Evolutionary conservation across 257 asterid species (phyloP), one percentile per base, ranked within the genome.

Genomic region (Mentha longifolia): DNA sequence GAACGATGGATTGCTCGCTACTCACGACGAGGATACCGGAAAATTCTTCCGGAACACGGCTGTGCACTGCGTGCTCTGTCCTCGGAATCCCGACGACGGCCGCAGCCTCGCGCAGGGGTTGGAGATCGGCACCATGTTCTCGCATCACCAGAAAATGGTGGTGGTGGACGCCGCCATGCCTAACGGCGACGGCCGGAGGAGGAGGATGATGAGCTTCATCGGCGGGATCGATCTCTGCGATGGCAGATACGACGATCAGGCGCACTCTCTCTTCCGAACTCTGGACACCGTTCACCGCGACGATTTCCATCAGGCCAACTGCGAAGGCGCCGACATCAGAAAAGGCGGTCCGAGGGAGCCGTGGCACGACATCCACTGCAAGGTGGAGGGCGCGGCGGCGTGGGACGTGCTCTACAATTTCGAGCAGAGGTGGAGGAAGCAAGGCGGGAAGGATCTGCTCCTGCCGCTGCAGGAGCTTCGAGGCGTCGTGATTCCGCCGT

Each of bases 281-380:
- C 49, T 79, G 8, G 54, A 25, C 31, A 71, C 78, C 0, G 70
- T 43, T 3, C 84, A 79, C 72, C 75, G 43, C 6, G 65, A 55
- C 1, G 84, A 80, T 35, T 80, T 66, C 19, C 84, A 80, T 39
- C 84, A 80, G n/a, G 74, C 77, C 8, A 79, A 75, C 37, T 41
- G 25, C 28, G 5, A 9, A 25, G 83, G 83, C 0, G 77, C 83
- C 37, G 55, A 66, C 7, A 59, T 79, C 13, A n/a, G 16, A 14
- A 79, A 71, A 10, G 78, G 81, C 19, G 80, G 81, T 16, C 81
- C 84, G 2, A 43, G 84, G 55, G 84, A 80, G 79, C 84, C 84
- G 1, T 80, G 84, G 84, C 84, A 80, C 37, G 84, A 80, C 54
- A 80, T 80, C 11, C 84, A 80, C 43, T 76, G 84, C 60, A 60